Percentiles rank a stretch among this genome's conserved stretches.
phyloP scores from a whole-genome alignment of 371 early-diverging fungal genomes.

The Polyrhizophydium stewartii region DNA sequence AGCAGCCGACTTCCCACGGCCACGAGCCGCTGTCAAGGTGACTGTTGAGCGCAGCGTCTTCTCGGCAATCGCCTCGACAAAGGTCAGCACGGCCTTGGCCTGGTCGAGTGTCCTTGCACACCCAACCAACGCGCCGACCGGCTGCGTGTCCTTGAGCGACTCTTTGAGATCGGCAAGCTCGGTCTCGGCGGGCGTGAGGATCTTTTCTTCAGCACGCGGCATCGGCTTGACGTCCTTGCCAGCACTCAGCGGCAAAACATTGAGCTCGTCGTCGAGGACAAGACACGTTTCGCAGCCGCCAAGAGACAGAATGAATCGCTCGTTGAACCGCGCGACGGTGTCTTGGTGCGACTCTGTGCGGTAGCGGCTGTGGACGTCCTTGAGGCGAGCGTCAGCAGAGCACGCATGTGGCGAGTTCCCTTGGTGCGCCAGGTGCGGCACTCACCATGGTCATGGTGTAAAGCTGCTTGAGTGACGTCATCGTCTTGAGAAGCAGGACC shows the following conservation, averaged over 20 bases:
- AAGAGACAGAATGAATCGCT: constrained; percentile 94
- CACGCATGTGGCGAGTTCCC: background rate
- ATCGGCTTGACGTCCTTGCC: constrained; percentile 89
- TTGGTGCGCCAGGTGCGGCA: background rate
- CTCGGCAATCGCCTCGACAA: constrained; percentile 91
- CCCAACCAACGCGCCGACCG: constrained; percentile 77
- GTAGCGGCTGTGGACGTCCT: constrained; percentile 90
- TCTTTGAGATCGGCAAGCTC: constrained; percentile 80
- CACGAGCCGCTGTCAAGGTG: constrained; percentile 95
- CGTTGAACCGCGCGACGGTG: constrained; percentile 95
- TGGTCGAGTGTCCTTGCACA: constrained; percentile 89
- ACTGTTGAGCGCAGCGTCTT: constrained; percentile 90
- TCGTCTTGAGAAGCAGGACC: constrained; percentile 87
- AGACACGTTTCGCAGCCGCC: constrained; percentile 87
- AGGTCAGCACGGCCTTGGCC: constrained; percentile 90
- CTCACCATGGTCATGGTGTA: constrained; percentile 92
- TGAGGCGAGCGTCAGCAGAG: constrained; percentile 3
- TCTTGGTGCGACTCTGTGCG: constrained; percentile 92
- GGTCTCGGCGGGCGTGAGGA: constrained; percentile 57
- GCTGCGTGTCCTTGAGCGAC: constrained; percentile 82
- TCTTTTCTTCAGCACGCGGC: constrained; percentile 35
- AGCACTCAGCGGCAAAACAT: constrained; percentile 87
- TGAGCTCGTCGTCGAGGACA: constrained; percentile 95
- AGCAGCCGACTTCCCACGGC: constrained; percentile 99
- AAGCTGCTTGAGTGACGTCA: constrained; percentile 92